These are phyloP conservation scores for Aspergillus affinis DNA, from an alignment of 495 filamentous ascomycete genomes.

Conservation along the genomic window DNA sequence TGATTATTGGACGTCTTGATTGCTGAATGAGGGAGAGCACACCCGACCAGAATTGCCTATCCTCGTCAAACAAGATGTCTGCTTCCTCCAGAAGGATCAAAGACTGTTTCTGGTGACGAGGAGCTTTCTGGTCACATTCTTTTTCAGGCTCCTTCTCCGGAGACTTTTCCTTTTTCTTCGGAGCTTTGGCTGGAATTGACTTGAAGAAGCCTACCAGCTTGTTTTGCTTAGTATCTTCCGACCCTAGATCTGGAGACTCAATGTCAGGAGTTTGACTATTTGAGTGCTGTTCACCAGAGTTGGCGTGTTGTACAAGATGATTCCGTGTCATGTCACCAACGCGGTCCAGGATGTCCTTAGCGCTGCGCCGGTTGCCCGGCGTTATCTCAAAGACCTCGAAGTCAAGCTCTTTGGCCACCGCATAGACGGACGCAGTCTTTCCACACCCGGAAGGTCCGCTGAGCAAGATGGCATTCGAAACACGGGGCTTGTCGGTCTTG, in stretches of 20 bases:
- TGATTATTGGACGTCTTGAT: slow-evolving; percentile 86
- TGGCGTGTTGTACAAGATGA: slow-evolving; percentile 72
- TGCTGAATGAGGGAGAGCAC: slow-evolving; percentile 72
- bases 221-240: slow-evolving; percentile 66
- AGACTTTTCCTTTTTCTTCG: slow-evolving; percentile 22
- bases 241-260: slow-evolving; percentile 16
- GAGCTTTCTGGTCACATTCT: slow-evolving; percentile 36
- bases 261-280: slow-evolving; percentile 14
- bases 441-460: slow-evolving; percentile 91
- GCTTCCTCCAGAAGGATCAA: slow-evolving; percentile 93
- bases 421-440: slow-evolving; percentile 90
- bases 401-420: slow-evolving; percentile 90
- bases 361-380: slow-evolving; percentile 74
- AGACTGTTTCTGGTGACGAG: slow-evolving; percentile 80
- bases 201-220: slow-evolving; percentile 84
- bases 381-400: slow-evolving; percentile 98
- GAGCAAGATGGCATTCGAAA: slow-evolving; percentile 68
- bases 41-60: slow-evolving; percentile 90
- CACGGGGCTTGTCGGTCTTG: slow-evolving; percentile 40
- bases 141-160: slow-evolving; percentile 14
- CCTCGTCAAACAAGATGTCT: slow-evolving; percentile 90
- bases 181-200: slow-evolving; percentile 29
- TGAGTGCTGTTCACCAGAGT: slow-evolving; percentile 26
- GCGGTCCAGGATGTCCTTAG: slow-evolving; percentile 85
- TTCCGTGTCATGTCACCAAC: slow-evolving; percentile 97